phyloP scores from a whole-genome alignment of 1,284 basidiomycete genomes.

The Leccinum subatratum region DNA sequence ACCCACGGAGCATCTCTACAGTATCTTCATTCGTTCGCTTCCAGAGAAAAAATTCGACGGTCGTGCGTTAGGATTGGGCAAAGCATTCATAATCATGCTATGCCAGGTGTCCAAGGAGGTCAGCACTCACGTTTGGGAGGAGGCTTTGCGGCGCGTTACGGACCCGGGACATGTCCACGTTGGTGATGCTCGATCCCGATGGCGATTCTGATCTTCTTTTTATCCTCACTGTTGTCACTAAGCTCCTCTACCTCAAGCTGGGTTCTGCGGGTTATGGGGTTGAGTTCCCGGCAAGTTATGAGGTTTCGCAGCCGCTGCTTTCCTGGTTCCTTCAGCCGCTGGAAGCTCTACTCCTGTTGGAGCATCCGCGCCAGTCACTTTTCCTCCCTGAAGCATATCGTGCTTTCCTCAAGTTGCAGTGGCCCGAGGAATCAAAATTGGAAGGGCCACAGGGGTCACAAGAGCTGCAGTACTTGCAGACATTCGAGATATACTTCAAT shows the following conservation, averaged over 20 bases:
- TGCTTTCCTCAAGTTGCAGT: conserved; percentile 6
- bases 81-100: conserved; percentile 8
- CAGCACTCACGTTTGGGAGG: conserved; percentile 3
- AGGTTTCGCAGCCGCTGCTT: conserved; percentile 8
- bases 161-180: not conserved
- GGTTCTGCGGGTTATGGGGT: not conserved
- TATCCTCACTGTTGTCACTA: conserved; percentile 6
- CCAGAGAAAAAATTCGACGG: not conserved
- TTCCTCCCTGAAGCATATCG: conserved; percentile 8
- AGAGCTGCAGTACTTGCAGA: conserved; percentile 19
- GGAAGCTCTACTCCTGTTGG: conserved; percentile 1
- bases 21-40: conserved; percentile 10
- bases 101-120: conserved; percentile 3
- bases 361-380: not conserved
- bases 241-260: conserved; percentile 5
- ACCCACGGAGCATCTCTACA: conserved; percentile 8
- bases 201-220: conserved; percentile 10
- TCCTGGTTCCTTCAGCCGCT: conserved; percentile 12
- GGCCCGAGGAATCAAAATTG: not conserved
- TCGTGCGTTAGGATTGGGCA: conserved; percentile 7
- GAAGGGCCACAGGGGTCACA: not conserved
- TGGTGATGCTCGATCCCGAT: not conserved
- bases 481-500: conserved; percentile 41
- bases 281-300: not conserved
- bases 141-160: not conserved